These are phyloP conservation scores for Melaleuca quinquenervia DNA, from an alignment of 345 rosid genomes.

Conservation along the genomic window DNA sequence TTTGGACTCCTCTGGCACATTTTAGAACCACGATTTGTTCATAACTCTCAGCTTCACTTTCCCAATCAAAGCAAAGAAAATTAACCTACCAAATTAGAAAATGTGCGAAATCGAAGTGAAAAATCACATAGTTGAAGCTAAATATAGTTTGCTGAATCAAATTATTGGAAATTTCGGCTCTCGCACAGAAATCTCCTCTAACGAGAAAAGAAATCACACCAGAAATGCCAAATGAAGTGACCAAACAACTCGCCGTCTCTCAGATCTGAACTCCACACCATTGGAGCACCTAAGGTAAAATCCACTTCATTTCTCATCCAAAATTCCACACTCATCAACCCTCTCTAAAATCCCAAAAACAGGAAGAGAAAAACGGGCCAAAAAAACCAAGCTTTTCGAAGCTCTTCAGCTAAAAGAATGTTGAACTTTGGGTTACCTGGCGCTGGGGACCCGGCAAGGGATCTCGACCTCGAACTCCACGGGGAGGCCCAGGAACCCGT, in stretches of 20 bases:
- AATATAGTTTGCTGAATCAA: not conserved
- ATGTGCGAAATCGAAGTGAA: not conserved
- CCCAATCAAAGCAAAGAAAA: not conserved
- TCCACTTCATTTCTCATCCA: not conserved
- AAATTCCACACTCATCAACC: not conserved
- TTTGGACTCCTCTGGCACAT: not conserved
- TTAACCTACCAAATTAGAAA: not conserved
- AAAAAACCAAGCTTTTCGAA: not conserved
- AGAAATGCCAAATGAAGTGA: not conserved
- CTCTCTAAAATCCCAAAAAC: not conserved
- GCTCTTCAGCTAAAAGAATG: not conserved
- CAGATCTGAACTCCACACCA: not conserved
- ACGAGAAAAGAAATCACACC: not conserved
- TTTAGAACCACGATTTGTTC: not conserved
- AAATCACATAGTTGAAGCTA: not conserved
- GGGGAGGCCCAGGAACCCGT: constrained; percentile 88
- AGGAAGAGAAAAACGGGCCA: not conserved
- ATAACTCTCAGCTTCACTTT: not conserved
- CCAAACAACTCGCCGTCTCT: not conserved
- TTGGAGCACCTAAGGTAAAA: not conserved
- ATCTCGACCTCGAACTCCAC: constrained; percentile 93
- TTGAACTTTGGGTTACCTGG: constrained; percentile 40
- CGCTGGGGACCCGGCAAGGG: constrained; percentile 90
- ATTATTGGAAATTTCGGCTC: not conserved
- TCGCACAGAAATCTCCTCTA: not conserved